Evolutionary conservation across 345 rosid species (phyloP), one percentile per base, ranked within the genome.

Genomic region (Murraya koenigii): DNA sequence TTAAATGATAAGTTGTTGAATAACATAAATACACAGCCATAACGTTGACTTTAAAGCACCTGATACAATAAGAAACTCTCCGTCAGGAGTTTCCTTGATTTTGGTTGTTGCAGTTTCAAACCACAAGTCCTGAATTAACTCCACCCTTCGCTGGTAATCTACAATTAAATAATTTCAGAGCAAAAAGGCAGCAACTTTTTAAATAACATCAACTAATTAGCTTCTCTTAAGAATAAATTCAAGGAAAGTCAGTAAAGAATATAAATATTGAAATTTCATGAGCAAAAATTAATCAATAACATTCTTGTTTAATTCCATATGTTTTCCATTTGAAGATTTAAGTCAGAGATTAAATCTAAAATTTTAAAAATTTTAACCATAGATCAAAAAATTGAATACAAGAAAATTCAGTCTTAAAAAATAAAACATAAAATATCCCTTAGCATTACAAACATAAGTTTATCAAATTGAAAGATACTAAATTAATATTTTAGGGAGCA

Each of bases 21-120:
- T 39, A 64, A 22, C 13, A 75, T 25, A 5, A n/a, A 69, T 36
- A 14, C 52, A 79, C 74, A 78, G 59, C 25, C 44, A 65, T 20
- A 52, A 44, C 70, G 60, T 55, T 35, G 52, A 62, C 14, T 17
- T 26, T 30, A 32, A 54, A n/a, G 59, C 65, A 95, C 99, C 98
- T 85, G 97, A 91, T 49, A 88, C 98, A 75, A 94, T 86, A 60
- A 93, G 87, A 86, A 65, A 93, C 82, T 93, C 97, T 75, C 97
- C 97, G 47, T 93, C 95, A 30, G 95, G 97, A 75, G 95, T 92
- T 25, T 81, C 86, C 85, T 90, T 91, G 79, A 96, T 92, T 87
- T 83, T 91, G 17, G 91, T 86, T 2, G 95, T 90, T 5, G 98
- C 95, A 23, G 94, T 96, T 83, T 90, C 86, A 79, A 93, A 93